phyloP scores from a whole-genome alignment of 2,329 filamentous ascomycete species.

The Fusarium buharicum region DNA sequence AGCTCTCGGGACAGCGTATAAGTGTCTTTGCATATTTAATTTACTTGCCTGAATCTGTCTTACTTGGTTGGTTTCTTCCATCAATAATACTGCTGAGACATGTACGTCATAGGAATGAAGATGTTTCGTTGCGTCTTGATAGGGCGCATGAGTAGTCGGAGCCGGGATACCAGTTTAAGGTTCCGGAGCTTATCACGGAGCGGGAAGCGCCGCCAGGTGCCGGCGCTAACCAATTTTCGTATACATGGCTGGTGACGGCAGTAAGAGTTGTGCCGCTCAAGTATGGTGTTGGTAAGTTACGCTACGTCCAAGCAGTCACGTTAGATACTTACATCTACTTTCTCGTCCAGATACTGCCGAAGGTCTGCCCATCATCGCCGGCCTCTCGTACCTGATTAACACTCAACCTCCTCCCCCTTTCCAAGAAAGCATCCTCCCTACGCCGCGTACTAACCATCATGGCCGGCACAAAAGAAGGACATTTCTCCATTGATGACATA shows the following conservation, averaged over 20 bases:
- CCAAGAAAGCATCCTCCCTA: slow-evolving; percentile 47
- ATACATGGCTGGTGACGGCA: slow-evolving; percentile 7
- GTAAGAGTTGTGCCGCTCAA: neutral
- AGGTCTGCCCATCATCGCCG: slow-evolving; percentile 62
- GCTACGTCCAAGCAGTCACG: fast-evolving
- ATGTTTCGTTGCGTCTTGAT: neutral
- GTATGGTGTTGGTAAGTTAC: slow-evolving; percentile 32
- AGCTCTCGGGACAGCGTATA: slow-evolving; percentile 28
- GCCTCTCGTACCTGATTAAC: slow-evolving; percentile 68
- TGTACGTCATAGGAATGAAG: slow-evolving; percentile 12
- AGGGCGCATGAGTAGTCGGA: neutral
- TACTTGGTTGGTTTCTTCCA: neutral
- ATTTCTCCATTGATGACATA: slow-evolving; percentile 41
- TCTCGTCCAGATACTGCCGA: slow-evolving; percentile 62
- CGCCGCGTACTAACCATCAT: slow-evolving; percentile 44
- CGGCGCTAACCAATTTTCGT: slow-evolving; percentile 40
- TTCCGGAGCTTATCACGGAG: neutral
- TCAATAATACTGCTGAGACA: neutral
- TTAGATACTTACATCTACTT: neutral
- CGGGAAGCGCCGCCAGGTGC: neutral
- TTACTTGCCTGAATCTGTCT: slow-evolving; percentile 33
- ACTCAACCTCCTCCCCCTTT: slow-evolving; percentile 65
- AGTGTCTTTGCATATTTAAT: slow-evolving; percentile 41
- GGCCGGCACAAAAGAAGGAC: slow-evolving; percentile 37
- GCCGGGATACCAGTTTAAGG: neutral